phyloP scores from a whole-genome alignment of 768 basidiomycete species.

The Tylopilus sp. region DNA sequence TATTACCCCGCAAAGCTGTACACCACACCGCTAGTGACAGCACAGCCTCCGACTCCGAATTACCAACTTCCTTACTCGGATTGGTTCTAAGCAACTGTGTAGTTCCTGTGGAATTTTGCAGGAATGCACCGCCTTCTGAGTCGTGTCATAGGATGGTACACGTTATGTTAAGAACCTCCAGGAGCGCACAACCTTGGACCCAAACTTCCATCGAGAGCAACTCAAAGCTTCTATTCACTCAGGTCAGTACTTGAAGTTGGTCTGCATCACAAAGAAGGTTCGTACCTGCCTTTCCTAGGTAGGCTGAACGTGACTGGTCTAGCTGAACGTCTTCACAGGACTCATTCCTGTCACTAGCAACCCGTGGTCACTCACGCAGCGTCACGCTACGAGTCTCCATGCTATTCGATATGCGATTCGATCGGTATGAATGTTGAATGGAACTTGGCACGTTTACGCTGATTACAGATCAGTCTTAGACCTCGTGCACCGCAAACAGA shows the following conservation, averaged over 20 bases:
- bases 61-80: no score
- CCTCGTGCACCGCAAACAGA: background rate
- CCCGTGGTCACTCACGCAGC: no score
- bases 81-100: no score
- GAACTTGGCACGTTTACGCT: background rate
- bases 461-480: background rate
- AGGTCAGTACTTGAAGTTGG: no score
- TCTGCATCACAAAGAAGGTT: background rate
- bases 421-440: constrained; percentile 1
- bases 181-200: background rate
- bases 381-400: background rate
- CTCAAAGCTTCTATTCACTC: no score
- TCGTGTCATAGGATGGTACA: no score
- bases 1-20: background rate
- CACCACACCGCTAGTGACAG: background rate
- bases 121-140: no score
- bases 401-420: background rate
- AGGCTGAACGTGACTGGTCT: background rate
- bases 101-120: no score
- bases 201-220: no score
- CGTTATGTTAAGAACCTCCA: no score
- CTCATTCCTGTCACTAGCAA: background rate
- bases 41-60: no score
- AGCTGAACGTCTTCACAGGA: background rate
- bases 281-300: background rate